A percentile compares a stretch with the other conserved stretches of the same genome.
These are phyloP conservation scores for Spinacia oleracea DNA, from an alignment of 179 eudicot genomes.

Conservation along the genomic window DNA sequence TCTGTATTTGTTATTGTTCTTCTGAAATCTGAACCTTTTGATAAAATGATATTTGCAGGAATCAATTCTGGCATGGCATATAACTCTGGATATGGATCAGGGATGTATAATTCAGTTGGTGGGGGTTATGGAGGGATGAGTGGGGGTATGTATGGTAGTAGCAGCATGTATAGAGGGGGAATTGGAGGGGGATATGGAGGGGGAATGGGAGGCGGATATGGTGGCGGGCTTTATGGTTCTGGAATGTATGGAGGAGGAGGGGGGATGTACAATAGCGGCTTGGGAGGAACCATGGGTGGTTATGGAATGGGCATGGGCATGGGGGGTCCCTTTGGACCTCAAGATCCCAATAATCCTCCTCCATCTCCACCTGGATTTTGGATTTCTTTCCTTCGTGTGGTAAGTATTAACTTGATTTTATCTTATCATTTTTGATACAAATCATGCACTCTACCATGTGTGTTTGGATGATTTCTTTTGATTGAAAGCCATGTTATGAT, in stretches of 20 bases:
- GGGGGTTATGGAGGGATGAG: conserved; percentile 66
- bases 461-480: background rate
- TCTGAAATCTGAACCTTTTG: conserved; percentile 8
- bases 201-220: conserved; percentile 55
- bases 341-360: conserved; percentile 92
- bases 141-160: conserved; percentile 74
- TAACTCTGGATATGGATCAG: conserved; percentile 65
- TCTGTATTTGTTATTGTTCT: conserved; percentile 6
- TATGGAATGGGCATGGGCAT: conserved; percentile 71
- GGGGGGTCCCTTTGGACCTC: conserved; percentile 67
- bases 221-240: conserved; percentile 28
- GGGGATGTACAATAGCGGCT: conserved; percentile 12
- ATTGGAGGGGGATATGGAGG: conserved; percentile 59
- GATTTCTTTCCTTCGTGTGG: conserved; percentile 92
- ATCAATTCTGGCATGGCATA: conserved; percentile 52
- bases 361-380: conserved; percentile 95
- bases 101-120: conserved; percentile 60
- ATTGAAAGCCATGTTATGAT: background rate
- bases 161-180: conserved; percentile 61
- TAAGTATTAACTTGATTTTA: conserved; percentile 33
- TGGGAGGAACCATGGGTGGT: conserved; percentile 46
- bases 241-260: conserved; percentile 34
- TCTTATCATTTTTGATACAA: background rate
- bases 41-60: conserved; percentile 48
- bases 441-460: conserved; percentile 6